Conservation (phyloP, 1,284 basidiomycete genomes). For the Wolfiporia cocos region DNA sequence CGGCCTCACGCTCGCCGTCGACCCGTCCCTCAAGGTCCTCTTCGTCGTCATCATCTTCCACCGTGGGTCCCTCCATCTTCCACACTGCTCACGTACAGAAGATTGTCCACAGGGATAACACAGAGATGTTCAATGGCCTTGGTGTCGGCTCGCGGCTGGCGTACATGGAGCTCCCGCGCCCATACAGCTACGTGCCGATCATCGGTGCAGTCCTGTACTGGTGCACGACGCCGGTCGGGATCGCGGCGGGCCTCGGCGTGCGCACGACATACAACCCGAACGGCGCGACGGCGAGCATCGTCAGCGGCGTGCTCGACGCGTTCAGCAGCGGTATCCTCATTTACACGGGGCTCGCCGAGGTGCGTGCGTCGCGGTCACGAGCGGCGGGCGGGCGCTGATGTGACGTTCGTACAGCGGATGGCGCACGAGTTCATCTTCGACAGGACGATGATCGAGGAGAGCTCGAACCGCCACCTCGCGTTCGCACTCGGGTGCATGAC, state of each 20-base stretch:
- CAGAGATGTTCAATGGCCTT: constrained; percentile 89
- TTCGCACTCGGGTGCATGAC: constrained; percentile 75
- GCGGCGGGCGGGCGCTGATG: not conserved
- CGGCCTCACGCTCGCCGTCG: constrained; percentile 89
- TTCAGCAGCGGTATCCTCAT: constrained; percentile 85
- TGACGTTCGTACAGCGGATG: constrained; percentile 48
- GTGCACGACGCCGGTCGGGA: constrained; percentile 74
- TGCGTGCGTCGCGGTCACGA: constrained; percentile 22
- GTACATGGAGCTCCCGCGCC: constrained; percentile 56
- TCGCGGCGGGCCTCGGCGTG: constrained; percentile 84
- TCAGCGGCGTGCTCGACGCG: constrained; percentile 82
- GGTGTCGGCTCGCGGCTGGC: constrained; percentile 86
- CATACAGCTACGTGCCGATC: constrained; percentile 59
- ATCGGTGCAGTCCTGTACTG: constrained; percentile 67
- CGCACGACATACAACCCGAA: constrained; percentile 78
- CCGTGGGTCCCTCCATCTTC: constrained; percentile 39
- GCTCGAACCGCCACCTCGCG: constrained; percentile 53
- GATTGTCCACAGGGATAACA: constrained; percentile 1
- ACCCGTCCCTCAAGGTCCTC: constrained; percentile 74
- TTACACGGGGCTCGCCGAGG: constrained; percentile 90
- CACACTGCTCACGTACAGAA: not conserved
- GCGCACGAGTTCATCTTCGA: constrained; percentile 93
- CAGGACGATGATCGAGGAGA: constrained; percentile 70
- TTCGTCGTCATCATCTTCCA: constrained; percentile 92
- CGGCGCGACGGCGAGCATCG: constrained; percentile 68